Evolutionary conservation across 1,284 basidiomycete genomes (phyloP), one percentile per base, ranked within the genome.

Genomic region (Naganishia sp.): DNA sequence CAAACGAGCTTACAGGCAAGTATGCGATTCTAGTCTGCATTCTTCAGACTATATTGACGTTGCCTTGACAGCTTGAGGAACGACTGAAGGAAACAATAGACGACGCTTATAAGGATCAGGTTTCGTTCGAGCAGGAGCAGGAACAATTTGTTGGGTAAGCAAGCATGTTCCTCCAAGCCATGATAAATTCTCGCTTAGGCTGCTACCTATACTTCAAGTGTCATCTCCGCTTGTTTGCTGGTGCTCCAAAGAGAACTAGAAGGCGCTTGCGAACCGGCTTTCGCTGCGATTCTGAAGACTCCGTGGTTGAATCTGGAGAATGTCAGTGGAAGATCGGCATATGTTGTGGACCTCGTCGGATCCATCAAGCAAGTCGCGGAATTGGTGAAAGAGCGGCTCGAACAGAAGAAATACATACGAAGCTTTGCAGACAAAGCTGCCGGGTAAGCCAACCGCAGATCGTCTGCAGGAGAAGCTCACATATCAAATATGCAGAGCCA

Each of bases 391-490:
- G 69, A 68, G 10, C 70, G 88, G 13, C 83, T 96, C 6, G 92
- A 97, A 77, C 90, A 92, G 74, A 95, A 95, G 83, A 94, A 92
- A 77, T 97, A 94, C 78, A 77, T 92, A 42, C 83, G 91, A 65
- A 97, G 94, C 78, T 88, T 94, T 76, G 87, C 93, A 61, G 94
- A 97, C 76, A 96, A 95, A 77, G 88, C 89, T 7, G 88, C 89
- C 60, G 90, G 88, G 93, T 94, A 68, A 55, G 53, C n/a, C 6
- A 23, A 10, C 9, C 16, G 3, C 3, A 23, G 67, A 75, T 73
- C 16, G n/a, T 13, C 5, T 36, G 25, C 23, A 44, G 9, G 5
- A 6, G 18, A 13, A 21, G 18, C 52, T 55, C 1, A 52, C 21
- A 7, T 13, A 18, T 16, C 25, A 21, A 45, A 2, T 23, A 28